Conservation (phyloP, 75 land plant genomes). For the Pseudotsuga menziesii region DNA sequence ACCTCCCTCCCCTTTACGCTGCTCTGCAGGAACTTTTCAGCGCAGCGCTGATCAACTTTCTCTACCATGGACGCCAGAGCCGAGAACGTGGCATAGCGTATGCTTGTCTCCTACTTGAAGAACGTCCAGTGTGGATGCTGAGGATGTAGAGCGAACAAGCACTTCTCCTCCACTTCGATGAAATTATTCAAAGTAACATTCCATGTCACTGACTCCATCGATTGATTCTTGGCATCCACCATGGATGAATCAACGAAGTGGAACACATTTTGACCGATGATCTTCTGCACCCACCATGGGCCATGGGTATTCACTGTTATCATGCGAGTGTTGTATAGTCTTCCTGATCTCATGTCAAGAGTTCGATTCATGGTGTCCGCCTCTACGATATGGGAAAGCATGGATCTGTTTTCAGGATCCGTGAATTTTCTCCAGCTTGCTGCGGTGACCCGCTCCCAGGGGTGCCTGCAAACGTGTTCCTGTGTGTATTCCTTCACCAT, state of each 20-base stretch:
- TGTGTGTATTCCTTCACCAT: too few relatives aligned
- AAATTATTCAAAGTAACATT: constrained; percentile 76
- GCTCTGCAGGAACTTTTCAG: constrained; percentile 83
- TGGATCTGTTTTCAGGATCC: constrained; percentile 46
- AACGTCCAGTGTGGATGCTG: too few relatives aligned
- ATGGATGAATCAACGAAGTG: constrained; percentile 82
- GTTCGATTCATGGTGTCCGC: too few relatives aligned
- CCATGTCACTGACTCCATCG: constrained; percentile 68
- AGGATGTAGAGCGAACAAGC: too few relatives aligned
- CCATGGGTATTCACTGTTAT: constrained; percentile 82
- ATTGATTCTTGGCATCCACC: constrained; percentile 58
- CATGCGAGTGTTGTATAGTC: constrained; percentile 57
- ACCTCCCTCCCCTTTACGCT: too few relatives aligned
- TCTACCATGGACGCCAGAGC: too few relatives aligned
- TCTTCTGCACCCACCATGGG: constrained; percentile 73
- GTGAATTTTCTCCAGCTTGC: too few relatives aligned
- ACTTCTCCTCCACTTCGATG: too few relatives aligned
- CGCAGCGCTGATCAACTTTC: constrained; percentile 90
- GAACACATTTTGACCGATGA: constrained; percentile 66
- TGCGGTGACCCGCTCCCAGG: too few relatives aligned
- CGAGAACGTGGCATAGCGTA: too few relatives aligned
- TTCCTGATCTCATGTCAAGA: constrained; percentile 51
- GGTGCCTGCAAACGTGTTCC: too few relatives aligned
- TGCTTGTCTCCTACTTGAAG: too few relatives aligned
- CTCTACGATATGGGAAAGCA: constrained; percentile 77